A percentile compares a stretch with the other conserved stretches of the same genome.
These are phyloP conservation scores for Meira miltonrushii DNA, from an alignment of 1,284 basidiomycete species.

Conservation along the genomic window DNA sequence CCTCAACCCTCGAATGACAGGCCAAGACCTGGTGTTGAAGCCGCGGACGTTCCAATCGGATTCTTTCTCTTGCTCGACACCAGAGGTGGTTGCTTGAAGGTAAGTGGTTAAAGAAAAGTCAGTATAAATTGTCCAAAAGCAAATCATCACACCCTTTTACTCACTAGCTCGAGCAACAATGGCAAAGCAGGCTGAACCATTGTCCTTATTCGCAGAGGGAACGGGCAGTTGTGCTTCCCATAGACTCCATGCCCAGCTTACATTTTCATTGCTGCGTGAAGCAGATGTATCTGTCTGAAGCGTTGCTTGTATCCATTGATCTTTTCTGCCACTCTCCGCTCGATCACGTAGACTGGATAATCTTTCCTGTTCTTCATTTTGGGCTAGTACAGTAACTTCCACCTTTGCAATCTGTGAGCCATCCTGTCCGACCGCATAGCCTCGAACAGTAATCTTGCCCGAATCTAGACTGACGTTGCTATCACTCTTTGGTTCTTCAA, in stretches of 20 bases:
- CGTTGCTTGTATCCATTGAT: no score
- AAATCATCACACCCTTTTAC: neutral
- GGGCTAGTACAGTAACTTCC: neutral
- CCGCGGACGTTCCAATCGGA: slow-evolving; percentile 33
- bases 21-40: slow-evolving; percentile 32
- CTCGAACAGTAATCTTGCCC: slow-evolving; percentile 1
- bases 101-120: no score
- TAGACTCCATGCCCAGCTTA: slow-evolving; percentile 29
- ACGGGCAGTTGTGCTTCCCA: slow-evolving; percentile 19
- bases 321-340: no score
- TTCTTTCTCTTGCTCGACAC: slow-evolving; percentile 24
- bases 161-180: slow-evolving; percentile 25
- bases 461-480: neutral
- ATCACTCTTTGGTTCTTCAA: slow-evolving; percentile 17
- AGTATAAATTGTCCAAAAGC: no score
- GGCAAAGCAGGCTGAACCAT: slow-evolving; percentile 9
- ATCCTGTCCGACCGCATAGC: slow-evolving; percentile 30
- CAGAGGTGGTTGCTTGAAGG: slow-evolving; percentile 21
- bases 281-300: no score
- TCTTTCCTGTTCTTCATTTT: neutral
- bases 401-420: slow-evolving; percentile 14
- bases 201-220: neutral
- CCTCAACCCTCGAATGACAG: slow-evolving; percentile 24
- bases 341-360: neutral
- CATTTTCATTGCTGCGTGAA: no score